phyloP scores from a whole-genome alignment of 2,329 filamentous ascomycete species.

The Penicillium hesseltinei region DNA sequence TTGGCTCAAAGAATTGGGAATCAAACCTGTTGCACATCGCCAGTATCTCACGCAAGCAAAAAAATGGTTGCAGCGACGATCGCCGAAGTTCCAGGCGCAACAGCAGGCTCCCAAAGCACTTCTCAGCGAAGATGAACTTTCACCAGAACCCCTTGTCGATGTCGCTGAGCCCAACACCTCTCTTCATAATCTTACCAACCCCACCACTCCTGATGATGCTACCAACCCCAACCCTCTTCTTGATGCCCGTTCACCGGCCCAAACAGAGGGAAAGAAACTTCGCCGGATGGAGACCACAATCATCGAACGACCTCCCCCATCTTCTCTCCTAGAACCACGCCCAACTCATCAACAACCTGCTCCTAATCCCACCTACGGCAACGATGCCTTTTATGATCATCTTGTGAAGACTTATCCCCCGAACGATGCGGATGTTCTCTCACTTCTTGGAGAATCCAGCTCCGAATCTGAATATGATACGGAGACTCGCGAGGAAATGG shows the following conservation, averaged over 20 bases:
- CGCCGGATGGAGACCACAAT: background rate
- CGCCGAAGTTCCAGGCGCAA: background rate
- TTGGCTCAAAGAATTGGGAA: background rate
- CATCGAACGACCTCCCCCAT: background rate
- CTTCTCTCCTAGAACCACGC: background rate
- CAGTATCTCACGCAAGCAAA: background rate
- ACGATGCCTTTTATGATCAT: background rate
- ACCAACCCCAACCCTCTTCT: background rate
- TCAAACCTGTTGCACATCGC: background rate
- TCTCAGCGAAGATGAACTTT: background rate
- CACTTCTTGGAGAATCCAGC: background rate
- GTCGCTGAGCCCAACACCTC: no score
- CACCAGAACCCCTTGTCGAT: background rate
- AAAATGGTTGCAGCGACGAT: background rate
- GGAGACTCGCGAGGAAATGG: background rate
- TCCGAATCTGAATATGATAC: background rate
- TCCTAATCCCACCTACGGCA: background rate
- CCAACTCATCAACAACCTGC: background rate
- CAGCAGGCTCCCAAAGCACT: background rate
- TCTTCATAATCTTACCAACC: background rate
- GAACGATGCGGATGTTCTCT: background rate
- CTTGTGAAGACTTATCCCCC: background rate
- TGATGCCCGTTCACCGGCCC: background rate
- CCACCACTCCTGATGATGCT: no score
- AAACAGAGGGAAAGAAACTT: background rate